phyloP scores from a whole-genome alignment of 768 basidiomycete genomes.

The Boletus reticulatus region DNA sequence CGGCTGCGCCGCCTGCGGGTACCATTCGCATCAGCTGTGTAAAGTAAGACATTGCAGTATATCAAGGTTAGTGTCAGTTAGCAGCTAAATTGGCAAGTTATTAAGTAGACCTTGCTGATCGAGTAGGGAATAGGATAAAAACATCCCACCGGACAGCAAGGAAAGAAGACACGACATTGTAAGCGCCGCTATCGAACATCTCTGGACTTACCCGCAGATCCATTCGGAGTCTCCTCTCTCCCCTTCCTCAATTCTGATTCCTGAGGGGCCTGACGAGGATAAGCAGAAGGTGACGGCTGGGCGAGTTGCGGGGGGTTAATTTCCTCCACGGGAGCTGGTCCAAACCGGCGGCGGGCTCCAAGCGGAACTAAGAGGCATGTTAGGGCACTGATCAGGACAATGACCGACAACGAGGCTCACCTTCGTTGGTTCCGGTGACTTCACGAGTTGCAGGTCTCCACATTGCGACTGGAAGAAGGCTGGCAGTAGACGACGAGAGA shows the following conservation, averaged over 20 bases:
- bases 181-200: constrained; percentile 36
- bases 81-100: constrained; percentile 35
- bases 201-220: constrained; percentile 71
- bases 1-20: constrained; percentile 95
- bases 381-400: constrained; percentile 6
- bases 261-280: constrained; percentile 63
- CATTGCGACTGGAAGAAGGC: constrained; percentile 51
- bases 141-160: constrained; percentile 34
- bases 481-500: constrained; percentile 10
- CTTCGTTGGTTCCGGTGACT: constrained; percentile 92
- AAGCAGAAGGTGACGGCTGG: constrained; percentile 83
- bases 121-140: constrained; percentile 24
- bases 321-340: constrained; percentile 83
- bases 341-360: constrained; percentile 87
- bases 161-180: constrained; percentile 37
- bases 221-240: constrained; percentile 68
- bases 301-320: constrained; percentile 79
- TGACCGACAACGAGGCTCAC: constrained; percentile 41
- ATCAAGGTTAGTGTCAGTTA: constrained; percentile 59
- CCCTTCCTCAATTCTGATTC: constrained; percentile 60
- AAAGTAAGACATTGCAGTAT: constrained; percentile 39
- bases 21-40: constrained; percentile 75
- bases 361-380: constrained; percentile 59
- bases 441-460: constrained; percentile 89
- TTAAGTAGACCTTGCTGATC: constrained; percentile 30